Base-by-base conservation (phyloP, 202 grass and related monocot species). In the Alloteropsis angusta region DNA sequence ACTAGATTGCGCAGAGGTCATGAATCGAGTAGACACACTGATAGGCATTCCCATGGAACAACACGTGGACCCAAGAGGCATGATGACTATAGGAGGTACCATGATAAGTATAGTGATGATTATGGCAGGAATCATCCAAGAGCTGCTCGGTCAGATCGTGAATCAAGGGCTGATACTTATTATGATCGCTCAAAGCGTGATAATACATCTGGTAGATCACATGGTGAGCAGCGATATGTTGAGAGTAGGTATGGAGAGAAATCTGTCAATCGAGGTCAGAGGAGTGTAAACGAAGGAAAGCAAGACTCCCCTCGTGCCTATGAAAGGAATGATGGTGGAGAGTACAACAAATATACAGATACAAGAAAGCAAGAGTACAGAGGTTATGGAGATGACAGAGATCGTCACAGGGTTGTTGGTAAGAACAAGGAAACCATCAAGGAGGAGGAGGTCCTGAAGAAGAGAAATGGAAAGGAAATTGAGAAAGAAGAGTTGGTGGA, bases 81-180 rank as follows among this genome's bases (percentile, higher is more conserved):
- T 89, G 88, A 89, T 79, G 91, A 94, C 85, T 60, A 83, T 79
- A 87, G 83, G 82, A 90, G 77, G 82, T 89, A 87, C 76, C 87
- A 77, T 82, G 72, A 74, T 82, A 91, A 74, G 43, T 74, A 36
- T 65, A 69, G 60, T 73, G 82, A 90, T 80, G 90, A 88, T 57
- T 72, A 86, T 92, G 83, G 81, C 49, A 93, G 86, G 76, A 84
- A 36, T 42, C 82, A 86, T 77, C 47, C 68, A 65, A 87, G 94
- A 73, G 81, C 76, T 80, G 87, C 79, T 64, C 74, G 84, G 8
- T 82, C 76, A 54, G 76, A 86, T 69, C 82, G 64, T 21, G 82
- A 90, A 85, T 82, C 83, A 83, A 90, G 71, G 73, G 38, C 42
- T 78, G 91, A 75, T 18, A 81, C 46, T 53, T 72, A 57, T 68